phyloP scores from a whole-genome alignment of 2,329 filamentous ascomycete genomes.

The Phaeosphaeriaceae sp. region DNA sequence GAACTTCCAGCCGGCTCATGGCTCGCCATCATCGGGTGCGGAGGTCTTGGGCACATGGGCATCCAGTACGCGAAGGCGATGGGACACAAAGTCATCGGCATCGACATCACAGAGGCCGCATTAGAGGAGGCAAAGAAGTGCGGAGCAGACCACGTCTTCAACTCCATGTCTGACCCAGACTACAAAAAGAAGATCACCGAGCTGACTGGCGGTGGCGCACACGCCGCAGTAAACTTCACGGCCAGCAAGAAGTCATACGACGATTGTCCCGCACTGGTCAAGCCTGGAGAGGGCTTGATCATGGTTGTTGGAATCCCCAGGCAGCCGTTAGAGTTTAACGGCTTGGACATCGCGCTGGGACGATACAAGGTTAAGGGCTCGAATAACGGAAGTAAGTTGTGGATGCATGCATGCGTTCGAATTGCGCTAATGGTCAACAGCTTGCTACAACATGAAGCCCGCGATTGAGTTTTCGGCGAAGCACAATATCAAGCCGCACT shows the following conservation, averaged over 20 bases:
- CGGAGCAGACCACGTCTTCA: constrained; percentile 42
- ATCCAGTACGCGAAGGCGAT: constrained; percentile 44
- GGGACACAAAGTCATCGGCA: constrained; percentile 40
- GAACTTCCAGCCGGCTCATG: constrained; percentile 35
- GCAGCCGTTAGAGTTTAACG: constrained; percentile 40
- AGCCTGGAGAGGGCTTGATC: constrained; percentile 35
- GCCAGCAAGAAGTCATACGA: constrained; percentile 43
- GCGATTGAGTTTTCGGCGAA: constrained; percentile 45
- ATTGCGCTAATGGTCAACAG: constrained; percentile 45
- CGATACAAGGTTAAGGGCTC: constrained; percentile 36
- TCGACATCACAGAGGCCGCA: constrained; percentile 38
- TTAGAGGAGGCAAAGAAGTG: constrained; percentile 40
- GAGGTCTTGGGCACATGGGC: constrained; percentile 42
- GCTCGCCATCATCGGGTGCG: constrained; percentile 39
- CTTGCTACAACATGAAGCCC: constrained; percentile 44
- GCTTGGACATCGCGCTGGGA: constrained; percentile 39
- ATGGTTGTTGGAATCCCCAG: constrained; percentile 46
- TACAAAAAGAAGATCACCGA: constrained; percentile 39
- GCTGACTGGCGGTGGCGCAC: constrained; percentile 37
- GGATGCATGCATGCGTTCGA: not conserved
- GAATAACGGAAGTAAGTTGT: constrained; percentile 44
- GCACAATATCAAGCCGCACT: constrained; percentile 40
- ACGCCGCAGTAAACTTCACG: constrained; percentile 42
- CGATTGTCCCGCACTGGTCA: constrained; percentile 40
- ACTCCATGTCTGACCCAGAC: constrained; percentile 35